Evolutionary conservation across 2,329 filamentous ascomycete species (phyloP).

Genomic region (Penicillium crustosum): DNA sequence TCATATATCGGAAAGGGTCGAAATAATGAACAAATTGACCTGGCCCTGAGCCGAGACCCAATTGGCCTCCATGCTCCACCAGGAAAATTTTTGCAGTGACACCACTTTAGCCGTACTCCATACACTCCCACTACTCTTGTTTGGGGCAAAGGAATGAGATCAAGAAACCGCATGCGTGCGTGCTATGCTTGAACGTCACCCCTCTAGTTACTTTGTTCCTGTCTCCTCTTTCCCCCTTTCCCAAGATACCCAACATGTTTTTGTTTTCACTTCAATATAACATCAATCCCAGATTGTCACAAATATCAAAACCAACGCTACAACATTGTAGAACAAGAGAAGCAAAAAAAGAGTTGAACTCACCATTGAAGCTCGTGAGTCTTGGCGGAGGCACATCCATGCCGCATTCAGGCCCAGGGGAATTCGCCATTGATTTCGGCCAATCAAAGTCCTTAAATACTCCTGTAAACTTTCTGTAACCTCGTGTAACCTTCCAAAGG

Average conservation of each 20-base stretch:
- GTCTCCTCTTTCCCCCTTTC: not conserved
- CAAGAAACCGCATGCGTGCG: not conserved
- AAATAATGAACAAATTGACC: not conserved
- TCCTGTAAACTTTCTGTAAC: not conserved
- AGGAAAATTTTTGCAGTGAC: slow-evolving; percentile 3
- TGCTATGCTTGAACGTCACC: not conserved
- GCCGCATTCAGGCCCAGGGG: slow-evolving; percentile 15
- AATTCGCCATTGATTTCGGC: not conserved
- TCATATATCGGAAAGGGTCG: not conserved
- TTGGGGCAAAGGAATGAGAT: slow-evolving; percentile 1
- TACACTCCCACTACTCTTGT: not conserved
- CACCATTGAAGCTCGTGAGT: not conserved
- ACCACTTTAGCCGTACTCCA: not conserved
- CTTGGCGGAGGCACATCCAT: slow-evolving; percentile 14
- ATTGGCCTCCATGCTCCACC: not conserved
- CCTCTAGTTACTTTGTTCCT: not conserved
- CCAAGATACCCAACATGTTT: not conserved
- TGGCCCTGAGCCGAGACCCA: not conserved
- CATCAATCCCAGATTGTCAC: too few relatives aligned
- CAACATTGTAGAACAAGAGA: not conserved
- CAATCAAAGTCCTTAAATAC: not conserved
- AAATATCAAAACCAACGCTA: too few relatives aligned
- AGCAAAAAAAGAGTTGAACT: not conserved
- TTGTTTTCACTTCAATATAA: not conserved
- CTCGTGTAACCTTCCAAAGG: not conserved